A percentile compares a stretch with the other conserved stretches of the same genome.
Evolutionary conservation across 805 yeast genomes (phyloP).

Genomic region (Alloascoidea hylecoeti): DNA sequence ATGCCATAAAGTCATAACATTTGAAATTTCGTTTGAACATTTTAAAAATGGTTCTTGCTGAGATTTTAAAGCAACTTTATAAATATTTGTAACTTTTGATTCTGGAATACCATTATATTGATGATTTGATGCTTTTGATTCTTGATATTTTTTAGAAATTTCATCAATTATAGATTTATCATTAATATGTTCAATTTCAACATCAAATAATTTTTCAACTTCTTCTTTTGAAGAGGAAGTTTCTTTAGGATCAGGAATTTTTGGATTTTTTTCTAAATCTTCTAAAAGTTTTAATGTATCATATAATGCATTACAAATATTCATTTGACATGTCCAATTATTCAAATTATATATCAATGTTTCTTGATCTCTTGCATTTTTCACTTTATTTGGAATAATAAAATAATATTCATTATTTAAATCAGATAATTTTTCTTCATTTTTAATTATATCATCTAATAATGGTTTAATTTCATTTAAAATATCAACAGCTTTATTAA

Average conservation of each 20-base stretch:
- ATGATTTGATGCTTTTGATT: background rate
- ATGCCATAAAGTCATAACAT: background rate
- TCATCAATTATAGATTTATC: background rate
- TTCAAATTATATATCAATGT: background rate
- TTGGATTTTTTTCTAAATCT: background rate
- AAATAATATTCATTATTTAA: background rate
- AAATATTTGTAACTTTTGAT: background rate
- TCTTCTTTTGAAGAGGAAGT: background rate
- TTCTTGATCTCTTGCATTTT: background rate
- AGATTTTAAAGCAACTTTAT: background rate
- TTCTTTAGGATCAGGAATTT: background rate
- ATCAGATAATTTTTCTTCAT: background rate
- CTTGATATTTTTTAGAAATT: background rate
- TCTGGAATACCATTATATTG: background rate
- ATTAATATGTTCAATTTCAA: background rate
- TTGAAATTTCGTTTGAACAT: background rate
- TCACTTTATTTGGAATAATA: background rate
- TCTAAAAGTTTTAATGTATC: background rate
- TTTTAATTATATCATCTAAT: background rate
- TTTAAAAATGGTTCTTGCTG: background rate
- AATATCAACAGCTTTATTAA: background rate
- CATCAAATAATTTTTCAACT: background rate
- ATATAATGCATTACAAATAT: background rate
- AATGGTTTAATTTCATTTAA: background rate
- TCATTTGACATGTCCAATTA: background rate